Percentiles rank a stretch among this genome's conserved stretches.
Conservation (phyloP, 106 monocot species). For the Vanilla planifolia region DNA sequence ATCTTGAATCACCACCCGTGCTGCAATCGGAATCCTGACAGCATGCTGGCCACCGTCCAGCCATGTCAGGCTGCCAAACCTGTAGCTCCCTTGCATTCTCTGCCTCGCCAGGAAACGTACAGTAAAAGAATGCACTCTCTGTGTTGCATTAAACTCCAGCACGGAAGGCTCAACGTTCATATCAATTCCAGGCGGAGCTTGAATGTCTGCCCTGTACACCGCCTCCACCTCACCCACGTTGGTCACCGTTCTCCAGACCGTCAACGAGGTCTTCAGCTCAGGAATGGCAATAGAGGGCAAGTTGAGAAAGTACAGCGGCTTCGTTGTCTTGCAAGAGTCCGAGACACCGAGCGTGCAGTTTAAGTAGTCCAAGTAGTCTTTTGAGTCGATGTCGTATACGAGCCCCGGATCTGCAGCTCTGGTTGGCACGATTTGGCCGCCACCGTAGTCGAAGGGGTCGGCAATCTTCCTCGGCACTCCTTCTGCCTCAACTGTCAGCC, state of each 20-base stretch:
- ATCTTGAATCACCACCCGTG: slow-evolving; percentile 39
- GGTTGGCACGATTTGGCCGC: slow-evolving; percentile 57
- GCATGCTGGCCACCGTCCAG: slow-evolving; percentile 35
- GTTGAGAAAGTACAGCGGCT: slow-evolving; percentile 37
- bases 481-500: slow-evolving; percentile 34
- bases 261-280: slow-evolving; percentile 23
- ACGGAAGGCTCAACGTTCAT: slow-evolving; percentile 31
- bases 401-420: slow-evolving; percentile 63
- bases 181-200: slow-evolving; percentile 44
- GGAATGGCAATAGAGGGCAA: slow-evolving; percentile 65
- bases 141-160: slow-evolving; percentile 41
- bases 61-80: slow-evolving; percentile 68
- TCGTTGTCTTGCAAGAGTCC: slow-evolving; percentile 28
- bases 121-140: slow-evolving; percentile 26
- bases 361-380: slow-evolving; percentile 41
- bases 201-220: slow-evolving; percentile 25
- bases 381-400: too few species aligned
- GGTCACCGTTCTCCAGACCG: slow-evolving; percentile 49
- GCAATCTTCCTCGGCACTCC: slow-evolving; percentile 49
- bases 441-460: slow-evolving; percentile 64
- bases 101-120: slow-evolving; percentile 25
- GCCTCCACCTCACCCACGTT: slow-evolving; percentile 46
- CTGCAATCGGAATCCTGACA: slow-evolving; percentile 53
- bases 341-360: slow-evolving; percentile 43
- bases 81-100: slow-evolving; percentile 39